Evolutionary conservation across 73 alveolate species (phyloP).

Genomic region (Uronychia binucleata): DNA sequence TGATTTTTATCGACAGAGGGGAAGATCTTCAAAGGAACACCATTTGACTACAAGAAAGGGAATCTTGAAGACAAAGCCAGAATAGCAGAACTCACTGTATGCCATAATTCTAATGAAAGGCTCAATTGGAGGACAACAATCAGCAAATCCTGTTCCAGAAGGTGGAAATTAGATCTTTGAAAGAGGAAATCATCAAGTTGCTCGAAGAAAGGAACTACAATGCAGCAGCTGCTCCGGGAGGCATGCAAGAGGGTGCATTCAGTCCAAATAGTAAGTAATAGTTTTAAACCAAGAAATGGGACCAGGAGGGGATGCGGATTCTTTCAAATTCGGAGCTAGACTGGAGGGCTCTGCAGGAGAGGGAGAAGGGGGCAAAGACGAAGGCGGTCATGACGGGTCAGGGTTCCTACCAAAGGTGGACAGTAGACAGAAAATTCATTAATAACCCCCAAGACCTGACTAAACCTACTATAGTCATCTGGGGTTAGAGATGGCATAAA

Average conservation of each 20-base stretch:
- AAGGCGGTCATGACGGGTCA: background rate
- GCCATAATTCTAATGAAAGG: background rate
- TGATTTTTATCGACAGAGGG: background rate
- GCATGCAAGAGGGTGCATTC: too few relatives aligned
- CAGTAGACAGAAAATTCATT: background rate
- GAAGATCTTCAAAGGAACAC: conserved; percentile 39
- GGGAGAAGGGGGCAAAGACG: background rate
- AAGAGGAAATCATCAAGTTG: conserved; percentile 40
- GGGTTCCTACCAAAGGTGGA: conserved; percentile 11
- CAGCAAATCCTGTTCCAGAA: conserved; percentile 34
- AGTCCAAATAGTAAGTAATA: too few relatives aligned
- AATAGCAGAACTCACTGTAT: conserved; percentile 47
- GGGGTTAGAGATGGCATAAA: too few relatives aligned
- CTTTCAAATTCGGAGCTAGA: too few relatives aligned
- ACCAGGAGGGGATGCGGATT: too few relatives aligned
- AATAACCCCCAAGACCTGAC: too few relatives aligned
- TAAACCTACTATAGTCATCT: too few relatives aligned
- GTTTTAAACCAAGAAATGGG: too few relatives aligned
- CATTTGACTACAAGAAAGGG: conserved; percentile 51
- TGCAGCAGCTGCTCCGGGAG: too few relatives aligned
- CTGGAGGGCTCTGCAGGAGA: background rate
- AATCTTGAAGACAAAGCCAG: conserved; percentile 65
- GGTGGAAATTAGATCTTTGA: conserved; percentile 44
- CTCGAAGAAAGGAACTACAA: conserved; percentile 56
- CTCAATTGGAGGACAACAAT: conserved; percentile 24